Evolutionary conservation across 1,284 basidiomycete species (phyloP).

Genomic region (Papiliotrema terrestris): DNA sequence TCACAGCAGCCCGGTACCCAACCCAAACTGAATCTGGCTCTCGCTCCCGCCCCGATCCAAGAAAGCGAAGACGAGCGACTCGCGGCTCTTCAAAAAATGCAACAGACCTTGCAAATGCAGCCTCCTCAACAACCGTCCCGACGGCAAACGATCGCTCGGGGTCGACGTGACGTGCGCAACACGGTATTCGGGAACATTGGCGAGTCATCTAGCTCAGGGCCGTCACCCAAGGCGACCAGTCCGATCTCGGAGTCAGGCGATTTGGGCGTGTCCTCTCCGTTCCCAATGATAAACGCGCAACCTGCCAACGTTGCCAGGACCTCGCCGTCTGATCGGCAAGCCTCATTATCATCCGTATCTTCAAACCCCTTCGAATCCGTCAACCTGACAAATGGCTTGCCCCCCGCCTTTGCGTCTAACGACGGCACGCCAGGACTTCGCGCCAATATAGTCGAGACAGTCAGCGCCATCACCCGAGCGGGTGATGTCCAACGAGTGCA

Average conservation of each 20-base stretch:
- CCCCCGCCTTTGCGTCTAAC: conserved; percentile 5
- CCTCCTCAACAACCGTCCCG: conserved; percentile 35
- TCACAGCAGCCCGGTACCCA: conserved; percentile 10
- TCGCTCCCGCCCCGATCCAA: conserved; percentile 49
- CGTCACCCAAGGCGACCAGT: background rate
- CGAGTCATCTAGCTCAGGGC: conserved; percentile 1
- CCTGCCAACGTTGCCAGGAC: too few relatives aligned
- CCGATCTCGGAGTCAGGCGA: background rate
- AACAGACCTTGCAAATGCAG: conserved; percentile 47
- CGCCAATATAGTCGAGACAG: conserved; percentile 52
- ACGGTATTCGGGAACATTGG: conserved; percentile 42
- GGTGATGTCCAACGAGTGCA: conserved; percentile 50
- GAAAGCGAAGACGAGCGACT: conserved; percentile 51
- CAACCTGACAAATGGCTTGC: conserved; percentile 6
- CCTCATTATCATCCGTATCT: conserved; percentile 26
- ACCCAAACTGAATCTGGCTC: conserved; percentile 38
- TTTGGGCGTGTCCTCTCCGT: too few relatives aligned
- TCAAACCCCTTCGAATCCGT: conserved; percentile 45
- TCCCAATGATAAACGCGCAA: too few relatives aligned
- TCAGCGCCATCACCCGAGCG: conserved; percentile 51
- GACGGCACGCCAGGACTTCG: conserved; percentile 38
- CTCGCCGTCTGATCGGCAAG: conserved; percentile 14
- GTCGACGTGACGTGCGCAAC: conserved; percentile 52
- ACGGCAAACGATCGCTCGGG: conserved; percentile 49
- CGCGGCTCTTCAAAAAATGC: conserved; percentile 53